Evolutionary conservation across 768 basidiomycete genomes (phyloP).

Genomic region (Boletus patriciae): DNA sequence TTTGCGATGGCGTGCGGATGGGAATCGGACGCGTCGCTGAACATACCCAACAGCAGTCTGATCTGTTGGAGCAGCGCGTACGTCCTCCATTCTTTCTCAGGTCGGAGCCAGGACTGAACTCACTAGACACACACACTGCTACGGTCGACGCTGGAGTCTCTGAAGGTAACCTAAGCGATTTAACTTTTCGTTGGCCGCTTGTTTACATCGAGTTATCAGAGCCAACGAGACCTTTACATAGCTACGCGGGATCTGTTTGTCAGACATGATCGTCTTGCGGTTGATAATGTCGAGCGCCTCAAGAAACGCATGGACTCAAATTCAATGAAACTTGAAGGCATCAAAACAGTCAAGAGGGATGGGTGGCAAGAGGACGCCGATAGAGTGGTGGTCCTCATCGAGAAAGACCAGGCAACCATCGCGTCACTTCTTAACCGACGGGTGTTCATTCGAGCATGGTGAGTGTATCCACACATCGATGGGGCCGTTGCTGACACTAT

Average conservation of each 20-base stretch:
- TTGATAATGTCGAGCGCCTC: slow-evolving; percentile 84
- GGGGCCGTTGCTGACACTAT: slow-evolving; percentile 6
- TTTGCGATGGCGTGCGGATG: slow-evolving; percentile 76
- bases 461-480: slow-evolving; percentile 23
- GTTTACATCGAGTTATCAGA: slow-evolving; percentile 38
- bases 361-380: slow-evolving; percentile 89
- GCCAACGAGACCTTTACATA: slow-evolving; percentile 82
- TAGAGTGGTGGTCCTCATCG: slow-evolving; percentile 64
- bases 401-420: slow-evolving; percentile 85
- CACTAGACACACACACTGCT: slow-evolving; percentile 60
- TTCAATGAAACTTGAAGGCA: slow-evolving; percentile 71
- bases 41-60: slow-evolving; percentile 70
- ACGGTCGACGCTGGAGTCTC: slow-evolving; percentile 68
- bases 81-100: slow-evolving; percentile 24
- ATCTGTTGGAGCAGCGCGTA: slow-evolving; percentile 72
- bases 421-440: slow-evolving; percentile 71
- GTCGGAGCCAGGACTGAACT: neutral
- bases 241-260: slow-evolving; percentile 85
- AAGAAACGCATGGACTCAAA: slow-evolving; percentile 82
- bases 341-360: slow-evolving; percentile 69
- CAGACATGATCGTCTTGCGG: slow-evolving; percentile 84
- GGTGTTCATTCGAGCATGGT: slow-evolving; percentile 88
- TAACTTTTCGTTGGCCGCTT: slow-evolving; percentile 3
- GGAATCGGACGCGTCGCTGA: slow-evolving; percentile 68
- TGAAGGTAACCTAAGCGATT: slow-evolving; percentile 55